These are phyloP conservation scores for Penicillium paradoxum DNA, from an alignment of 495 filamentous ascomycete species.

Conservation along the genomic window DNA sequence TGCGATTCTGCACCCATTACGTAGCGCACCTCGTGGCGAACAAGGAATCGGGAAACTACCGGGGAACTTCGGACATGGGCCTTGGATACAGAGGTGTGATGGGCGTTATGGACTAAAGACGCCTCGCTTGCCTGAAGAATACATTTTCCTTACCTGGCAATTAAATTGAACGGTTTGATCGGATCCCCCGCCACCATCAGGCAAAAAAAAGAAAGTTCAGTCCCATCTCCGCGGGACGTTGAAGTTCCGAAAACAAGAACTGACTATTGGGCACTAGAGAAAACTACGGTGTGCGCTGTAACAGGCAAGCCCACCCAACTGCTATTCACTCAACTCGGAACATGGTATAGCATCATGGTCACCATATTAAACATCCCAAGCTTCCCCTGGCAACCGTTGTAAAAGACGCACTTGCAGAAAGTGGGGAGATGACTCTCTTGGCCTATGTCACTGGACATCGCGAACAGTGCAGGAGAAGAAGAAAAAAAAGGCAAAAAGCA, in stretches of 20 bases:
- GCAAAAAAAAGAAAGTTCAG: constrained; percentile 6
- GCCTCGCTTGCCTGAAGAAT: neutral
- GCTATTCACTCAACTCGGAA: neutral
- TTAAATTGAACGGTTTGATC: constrained; percentile 7
- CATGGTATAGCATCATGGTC: neutral
- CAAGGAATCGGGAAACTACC: neutral
- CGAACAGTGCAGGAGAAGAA: neutral
- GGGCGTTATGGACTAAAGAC: constrained; percentile 4
- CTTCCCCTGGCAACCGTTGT: constrained; percentile 3
- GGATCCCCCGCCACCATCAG: constrained; percentile 14
- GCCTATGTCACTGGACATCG: constrained; percentile 20
- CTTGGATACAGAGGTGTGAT: too few species aligned
- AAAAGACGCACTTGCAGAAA: constrained; percentile 18
- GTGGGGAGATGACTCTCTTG: constrained; percentile 18
- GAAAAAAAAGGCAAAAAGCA: too few species aligned
- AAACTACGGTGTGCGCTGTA: constrained; percentile 25
- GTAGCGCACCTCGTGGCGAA: neutral
- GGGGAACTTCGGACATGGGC: constrained; percentile 11
- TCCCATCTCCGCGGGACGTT: constrained; percentile 2
- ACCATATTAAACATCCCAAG: constrained; percentile 6
- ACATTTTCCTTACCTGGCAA: constrained; percentile 1
- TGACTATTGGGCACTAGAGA: neutral
- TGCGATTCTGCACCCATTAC: constrained; percentile 1
- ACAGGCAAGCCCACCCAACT: neutral
- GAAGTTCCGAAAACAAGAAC: neutral